Evolutionary conservation across 2,329 filamentous ascomycete species (phyloP), one percentile per base, ranked within the genome.

Genomic region (Fusarium sp.): DNA sequence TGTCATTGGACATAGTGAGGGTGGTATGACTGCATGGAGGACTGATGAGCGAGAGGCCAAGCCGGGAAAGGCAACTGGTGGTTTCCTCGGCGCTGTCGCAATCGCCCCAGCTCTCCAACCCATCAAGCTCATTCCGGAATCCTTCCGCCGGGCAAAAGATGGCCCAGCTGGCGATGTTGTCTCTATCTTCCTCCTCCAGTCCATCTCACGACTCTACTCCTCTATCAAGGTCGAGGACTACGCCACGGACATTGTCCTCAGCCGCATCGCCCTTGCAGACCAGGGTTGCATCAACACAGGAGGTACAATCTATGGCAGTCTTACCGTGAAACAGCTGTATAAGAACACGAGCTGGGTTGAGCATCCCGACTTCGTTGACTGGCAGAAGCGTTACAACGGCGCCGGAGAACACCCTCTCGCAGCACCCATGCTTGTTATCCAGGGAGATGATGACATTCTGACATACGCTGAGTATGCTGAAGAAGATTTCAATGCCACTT

Each of bases 341-440:
- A 70, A 70, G 30, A 70, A 70, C 38, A 70, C 66, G 1, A 66
- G 47, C 34, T 70, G 66, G 66, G 12, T 66, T 3, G 41, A 65
- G 17, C 50, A 57, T 14, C 68, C 68, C 3, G 66, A 44, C 6
- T 65, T 70, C 4, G 39, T 61, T 3, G 66, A 66, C 28, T 70
- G 66, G 66, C 66, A 66, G 36, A 70, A 70, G 34, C 60, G 68
- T 3, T 70, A 57, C n/a, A 70, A 70, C 18, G 68, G 68, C 1
- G 55, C 41, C 6, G 68, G 68, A 1, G 24, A 55, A 20, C 61
- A 70, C 8, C 52, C 52, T 6, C 42, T 70, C 6, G 68, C 68
- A 6, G 66, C 68, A 13, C 68, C 68, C 0, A 70, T 70, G 68
- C 68, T 70, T 6, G 54, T 70, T 3, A 13, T 70, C 2, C 68